Percentiles rank a stretch among this genome's conserved stretches.
phyloP scores from a whole-genome alignment of 208 protist genomes.

The Pavlovales sp. region DNA sequence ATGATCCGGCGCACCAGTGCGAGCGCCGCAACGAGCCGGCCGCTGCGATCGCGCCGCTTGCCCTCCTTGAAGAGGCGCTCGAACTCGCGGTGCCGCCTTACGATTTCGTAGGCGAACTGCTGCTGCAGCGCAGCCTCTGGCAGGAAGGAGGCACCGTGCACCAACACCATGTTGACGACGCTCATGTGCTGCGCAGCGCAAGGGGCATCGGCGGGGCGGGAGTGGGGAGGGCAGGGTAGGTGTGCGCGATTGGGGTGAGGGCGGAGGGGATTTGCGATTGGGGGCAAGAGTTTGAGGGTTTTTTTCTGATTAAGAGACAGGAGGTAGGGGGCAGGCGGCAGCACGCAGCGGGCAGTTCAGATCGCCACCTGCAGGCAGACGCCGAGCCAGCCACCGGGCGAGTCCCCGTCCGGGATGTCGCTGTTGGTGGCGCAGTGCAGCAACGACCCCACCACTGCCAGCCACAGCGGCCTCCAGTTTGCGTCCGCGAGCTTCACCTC shows the following conservation, averaged over 20 bases:
- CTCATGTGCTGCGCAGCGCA: neutral
- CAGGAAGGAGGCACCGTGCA: neutral
- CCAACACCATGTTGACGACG: neutral
- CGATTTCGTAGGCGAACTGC: neutral
- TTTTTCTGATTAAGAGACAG: no score
- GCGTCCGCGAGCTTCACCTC: neutral
- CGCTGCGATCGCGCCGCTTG: neutral
- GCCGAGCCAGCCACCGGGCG: no score
- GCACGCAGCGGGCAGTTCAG: no score
- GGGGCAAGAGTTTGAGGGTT: no score
- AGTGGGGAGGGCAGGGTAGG: no score
- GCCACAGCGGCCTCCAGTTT: neutral
- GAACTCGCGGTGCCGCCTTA: neutral
- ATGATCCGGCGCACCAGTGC: neutral
- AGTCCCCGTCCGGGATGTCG: neutral
- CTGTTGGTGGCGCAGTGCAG: neutral
- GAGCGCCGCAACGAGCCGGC: neutral
- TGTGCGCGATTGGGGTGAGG: no score
- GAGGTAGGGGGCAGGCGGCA: no score
- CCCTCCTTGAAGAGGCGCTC: neutral
- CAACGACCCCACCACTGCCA: neutral
- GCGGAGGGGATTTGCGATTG: no score
- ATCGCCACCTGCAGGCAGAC: neutral
- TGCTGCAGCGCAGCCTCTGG: neutral
- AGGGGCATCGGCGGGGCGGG: no score